These are phyloP conservation scores for Aspergillus nanangensis DNA, from an alignment of 495 filamentous ascomycete genomes.

Conservation along the genomic window DNA sequence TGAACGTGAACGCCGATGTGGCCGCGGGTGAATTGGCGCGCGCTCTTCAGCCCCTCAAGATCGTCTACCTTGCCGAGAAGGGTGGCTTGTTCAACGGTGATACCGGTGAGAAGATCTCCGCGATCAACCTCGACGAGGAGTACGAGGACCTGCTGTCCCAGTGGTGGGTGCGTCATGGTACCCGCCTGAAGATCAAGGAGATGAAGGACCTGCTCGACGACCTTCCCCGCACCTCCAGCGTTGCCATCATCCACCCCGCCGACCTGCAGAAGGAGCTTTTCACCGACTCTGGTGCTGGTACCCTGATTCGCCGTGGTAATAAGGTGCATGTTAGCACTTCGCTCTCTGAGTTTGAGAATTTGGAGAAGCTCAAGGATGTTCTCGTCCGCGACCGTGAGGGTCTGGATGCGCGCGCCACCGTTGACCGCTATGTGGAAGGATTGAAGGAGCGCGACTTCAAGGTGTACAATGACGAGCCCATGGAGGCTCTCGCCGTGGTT, in stretches of 20 bases:
- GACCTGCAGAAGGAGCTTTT: conserved; percentile 96
- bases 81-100: conserved; percentile 93
- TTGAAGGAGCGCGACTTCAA: conserved; percentile 76
- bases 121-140: conserved; percentile 97
- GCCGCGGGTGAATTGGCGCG: conserved; percentile 91
- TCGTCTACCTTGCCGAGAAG: conserved; percentile 97
- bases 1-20: conserved; percentile 98
- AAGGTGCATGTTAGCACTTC: conserved; percentile 75
- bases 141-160: conserved; percentile 93
- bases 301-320: conserved; percentile 88
- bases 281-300: conserved; percentile 93
- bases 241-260: conserved; percentile 94
- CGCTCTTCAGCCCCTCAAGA: conserved; percentile 89
- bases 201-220: conserved; percentile 89
- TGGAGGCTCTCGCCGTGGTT: conserved; percentile 94
- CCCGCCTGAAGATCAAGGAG: conserved; percentile 96
- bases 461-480: conserved; percentile 92
- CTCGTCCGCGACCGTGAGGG: conserved; percentile 83
- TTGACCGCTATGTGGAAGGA: conserved; percentile 80
- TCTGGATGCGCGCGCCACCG: conserved; percentile 74
- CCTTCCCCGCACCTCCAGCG: conserved; percentile 86
- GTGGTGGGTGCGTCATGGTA: conserved; percentile 94
- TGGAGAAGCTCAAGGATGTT: conserved; percentile 72
- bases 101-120: conserved; percentile 91
- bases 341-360: conserved; percentile 74